These are phyloP conservation scores for Xerophyta viscosa DNA, from an alignment of 106 monocot species.

Conservation along the genomic window DNA sequence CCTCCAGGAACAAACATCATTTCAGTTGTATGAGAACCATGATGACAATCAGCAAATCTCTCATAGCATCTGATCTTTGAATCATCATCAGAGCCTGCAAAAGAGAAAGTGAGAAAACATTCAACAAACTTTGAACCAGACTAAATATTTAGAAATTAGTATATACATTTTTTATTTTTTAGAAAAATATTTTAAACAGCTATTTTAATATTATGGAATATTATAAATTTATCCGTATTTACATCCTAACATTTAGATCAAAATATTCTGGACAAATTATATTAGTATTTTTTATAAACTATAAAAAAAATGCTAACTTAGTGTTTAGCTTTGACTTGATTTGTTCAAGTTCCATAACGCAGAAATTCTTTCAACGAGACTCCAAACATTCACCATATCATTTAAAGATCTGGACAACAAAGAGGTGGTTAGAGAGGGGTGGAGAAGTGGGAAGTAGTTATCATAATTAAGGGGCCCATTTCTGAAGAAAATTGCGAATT, in stretches of 20 bases:
- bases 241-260: no score
- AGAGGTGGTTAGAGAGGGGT: no score
- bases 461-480: neutral
- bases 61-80: neutral
- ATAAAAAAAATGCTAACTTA: no score
- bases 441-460: neutral
- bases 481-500: neutral
- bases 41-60: slow-evolving; percentile 1
- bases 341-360: no score
- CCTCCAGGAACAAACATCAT: neutral
- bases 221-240: no score
- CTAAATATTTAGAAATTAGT: neutral
- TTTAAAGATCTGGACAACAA: slow-evolving; percentile 1
- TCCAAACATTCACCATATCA: neutral
- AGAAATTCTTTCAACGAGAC: no score
- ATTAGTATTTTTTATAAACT: no score
- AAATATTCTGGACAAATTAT: no score
- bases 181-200: no score
- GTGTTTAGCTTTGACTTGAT: no score
- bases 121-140: neutral
- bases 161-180: no score
- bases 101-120: neutral
- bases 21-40: neutral
- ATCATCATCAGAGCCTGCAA: slow-evolving; percentile 7
- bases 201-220: no score